Percentiles rank a stretch among this genome's conserved stretches.
These are phyloP conservation scores for Solanum sparsipilum DNA, from an alignment of 257 asterid species.

Conservation along the genomic window DNA sequence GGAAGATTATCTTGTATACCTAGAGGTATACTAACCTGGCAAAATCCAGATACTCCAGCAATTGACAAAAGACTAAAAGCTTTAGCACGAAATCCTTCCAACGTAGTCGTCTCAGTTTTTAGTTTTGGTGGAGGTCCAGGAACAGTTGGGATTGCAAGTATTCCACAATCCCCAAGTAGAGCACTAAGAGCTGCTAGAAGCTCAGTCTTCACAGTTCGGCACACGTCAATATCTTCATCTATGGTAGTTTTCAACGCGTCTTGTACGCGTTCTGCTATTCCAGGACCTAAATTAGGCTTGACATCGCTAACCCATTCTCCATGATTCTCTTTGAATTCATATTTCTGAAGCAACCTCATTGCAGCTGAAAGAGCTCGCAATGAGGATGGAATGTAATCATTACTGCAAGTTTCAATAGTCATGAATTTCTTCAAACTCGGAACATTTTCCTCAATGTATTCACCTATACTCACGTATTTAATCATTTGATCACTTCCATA, in stretches of 20 bases:
- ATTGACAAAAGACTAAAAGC: constrained; percentile 79
- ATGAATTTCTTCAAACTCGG: constrained; percentile 59
- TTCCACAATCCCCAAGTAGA: constrained; percentile 54
- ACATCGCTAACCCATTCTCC: constrained; percentile 70
- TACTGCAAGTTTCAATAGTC: constrained; percentile 11
- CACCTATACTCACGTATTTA: constrained; percentile 40
- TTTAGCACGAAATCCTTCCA: constrained; percentile 68
- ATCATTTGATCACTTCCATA: constrained; percentile 57
- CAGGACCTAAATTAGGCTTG: constrained; percentile 71
- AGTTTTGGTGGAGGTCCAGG: constrained; percentile 89
- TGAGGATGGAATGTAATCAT: constrained; percentile 42
- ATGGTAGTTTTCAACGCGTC: constrained; percentile 46
- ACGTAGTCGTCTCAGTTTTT: constrained; percentile 40
- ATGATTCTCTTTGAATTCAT: constrained; percentile 78
- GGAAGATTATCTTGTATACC: constrained; percentile 64
- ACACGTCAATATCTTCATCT: constrained; percentile 38
- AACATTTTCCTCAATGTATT: constrained; percentile 46
- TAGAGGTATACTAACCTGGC: constrained; percentile 89
- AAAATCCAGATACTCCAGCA: constrained; percentile 85
- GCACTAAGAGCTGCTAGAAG: constrained; percentile 50
- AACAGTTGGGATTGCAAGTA: constrained; percentile 81
- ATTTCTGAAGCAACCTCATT: constrained; percentile 69
- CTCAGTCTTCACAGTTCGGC: constrained; percentile 44
- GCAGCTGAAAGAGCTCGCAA: constrained; percentile 73
- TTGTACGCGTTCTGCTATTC: constrained; percentile 66